Percentiles rank a stretch among this genome's conserved stretches.
phyloP scores from a whole-genome alignment of 345 rosid genomes.

The Populus simonii region DNA sequence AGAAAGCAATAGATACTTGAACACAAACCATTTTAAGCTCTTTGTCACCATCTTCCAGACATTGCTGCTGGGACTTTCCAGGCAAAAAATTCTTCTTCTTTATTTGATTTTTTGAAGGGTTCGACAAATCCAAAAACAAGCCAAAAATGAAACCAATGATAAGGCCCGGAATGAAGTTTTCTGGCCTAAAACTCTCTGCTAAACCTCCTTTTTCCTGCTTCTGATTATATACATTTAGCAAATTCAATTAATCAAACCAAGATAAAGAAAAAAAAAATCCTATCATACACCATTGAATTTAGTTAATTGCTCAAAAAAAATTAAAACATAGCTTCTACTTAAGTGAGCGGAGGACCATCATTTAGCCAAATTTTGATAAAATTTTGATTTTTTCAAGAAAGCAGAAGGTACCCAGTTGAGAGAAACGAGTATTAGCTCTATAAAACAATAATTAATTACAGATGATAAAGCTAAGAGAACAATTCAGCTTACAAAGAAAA shows the following conservation, averaged over 20 bases:
- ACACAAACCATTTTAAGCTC: constrained; percentile 77
- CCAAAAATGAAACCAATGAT: constrained; percentile 85
- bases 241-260: background rate
- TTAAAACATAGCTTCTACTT: too few relatives aligned
- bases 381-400: background rate
- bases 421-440: background rate
- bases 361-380: background rate
- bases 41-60: constrained; percentile 40
- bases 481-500: background rate
- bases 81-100: constrained; percentile 59
- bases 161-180: constrained; percentile 79
- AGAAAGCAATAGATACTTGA: background rate
- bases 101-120: constrained; percentile 35
- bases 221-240: constrained; percentile 18
- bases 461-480: too few relatives aligned
- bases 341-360: background rate
- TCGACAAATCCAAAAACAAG: constrained; percentile 63
- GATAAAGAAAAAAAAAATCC: background rate
- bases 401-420: background rate
- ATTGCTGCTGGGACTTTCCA: constrained; percentile 48
- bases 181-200: constrained; percentile 62
- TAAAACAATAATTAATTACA: background rate
- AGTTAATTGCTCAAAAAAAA: too few relatives aligned
- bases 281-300: too few relatives aligned
- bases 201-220: constrained; percentile 47